Base-by-base conservation (phyloP, 1,284 basidiomycete genomes). In the Rhodotorula sp. region DNA sequence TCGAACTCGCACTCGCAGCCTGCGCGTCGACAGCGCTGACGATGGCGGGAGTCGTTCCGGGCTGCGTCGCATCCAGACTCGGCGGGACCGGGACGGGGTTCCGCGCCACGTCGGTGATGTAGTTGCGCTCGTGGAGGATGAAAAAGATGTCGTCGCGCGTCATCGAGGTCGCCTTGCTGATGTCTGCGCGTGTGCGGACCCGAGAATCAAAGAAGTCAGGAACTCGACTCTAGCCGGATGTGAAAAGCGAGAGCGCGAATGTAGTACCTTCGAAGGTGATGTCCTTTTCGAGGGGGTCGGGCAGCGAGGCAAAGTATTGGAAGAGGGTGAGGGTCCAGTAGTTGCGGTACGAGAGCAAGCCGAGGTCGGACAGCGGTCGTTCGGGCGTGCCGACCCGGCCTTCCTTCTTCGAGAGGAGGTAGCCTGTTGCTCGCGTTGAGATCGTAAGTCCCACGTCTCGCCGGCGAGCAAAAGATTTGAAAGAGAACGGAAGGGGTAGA, bases 241-340 rank as follows among this genome's bases (percentile, higher is more conserved):
- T 21, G 47, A 10, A 39, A 23, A 4, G 7, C 12, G 12, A 51
- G 29, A 10, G 1, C 14, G 3, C 23, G 34, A 15, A 73, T 64
- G 58, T 39, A 74, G 58, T 39, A 74, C 68, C 65, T 23, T 67
- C 65, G 62, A 67, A 68, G 23, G 29, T 59, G 39, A 64, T 47
- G 16, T 52, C n/a, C 29, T 39, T 20, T 5, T 58, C 60, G 23
- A 47, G 58, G 5, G 43, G 46, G 26, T 21, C 51, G 20, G 52
- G 56, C 20, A 70, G 57, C 18, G 18, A 20, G 3, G 51, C 58
- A 26, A 76, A 71, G 65, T 69, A 71, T 16, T 65, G 68, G 87
- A 93, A 93, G 65, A 99, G 82, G n/a, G 93, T 86, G 62, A 96
- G 83, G 18, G 89, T 93, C 97, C 97, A 99, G 80, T 99, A 99